Evolutionary conservation across 2,329 filamentous ascomycete species (phyloP).

Genomic region (Neofusicoccum ribis): DNA sequence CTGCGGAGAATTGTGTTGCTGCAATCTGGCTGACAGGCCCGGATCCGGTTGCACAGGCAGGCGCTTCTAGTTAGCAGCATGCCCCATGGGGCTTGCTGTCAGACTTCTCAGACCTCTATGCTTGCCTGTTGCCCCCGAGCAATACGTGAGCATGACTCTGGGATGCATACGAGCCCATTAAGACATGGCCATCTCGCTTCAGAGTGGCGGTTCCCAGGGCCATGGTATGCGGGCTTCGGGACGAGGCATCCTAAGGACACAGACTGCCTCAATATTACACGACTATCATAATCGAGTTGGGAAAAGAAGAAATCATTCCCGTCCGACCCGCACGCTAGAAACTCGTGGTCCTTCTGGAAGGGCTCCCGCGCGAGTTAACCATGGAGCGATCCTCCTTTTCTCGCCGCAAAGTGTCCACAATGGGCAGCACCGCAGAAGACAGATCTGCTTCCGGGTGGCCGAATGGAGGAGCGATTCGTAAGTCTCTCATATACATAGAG

Average conservation of each 20-base stretch:
- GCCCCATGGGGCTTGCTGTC: not conserved
- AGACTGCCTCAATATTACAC: slow-evolving; percentile 8
- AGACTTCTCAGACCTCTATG: not conserved
- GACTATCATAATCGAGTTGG: slow-evolving; percentile 15
- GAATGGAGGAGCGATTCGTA: slow-evolving; percentile 5
- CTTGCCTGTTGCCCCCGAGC: not conserved
- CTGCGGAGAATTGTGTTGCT: not conserved
- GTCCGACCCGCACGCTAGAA: slow-evolving; percentile 10
- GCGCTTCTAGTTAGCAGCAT: not conserved
- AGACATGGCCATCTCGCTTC: slow-evolving; percentile 13
- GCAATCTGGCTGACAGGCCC: not conserved
- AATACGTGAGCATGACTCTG: not conserved
- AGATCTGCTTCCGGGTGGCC: not conserved
- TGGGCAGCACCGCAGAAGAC: not conserved
- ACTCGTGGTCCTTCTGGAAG: slow-evolving; percentile 8
- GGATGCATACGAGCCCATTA: not conserved
- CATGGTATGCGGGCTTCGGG: slow-evolving; percentile 16
- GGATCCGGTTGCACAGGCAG: not conserved
- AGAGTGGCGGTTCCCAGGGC: slow-evolving; percentile 2
- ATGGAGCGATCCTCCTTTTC: slow-evolving; percentile 17
- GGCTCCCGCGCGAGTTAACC: not conserved
- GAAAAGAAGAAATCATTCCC: slow-evolving; percentile 12
- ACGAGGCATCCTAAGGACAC: slow-evolving; percentile 12
- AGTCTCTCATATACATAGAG: not conserved
- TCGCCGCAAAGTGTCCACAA: slow-evolving; percentile 1